A percentile compares a stretch with the other conserved stretches of the same genome.
phyloP scores from a whole-genome alignment of 805 yeast genomes.

The Wickerhamiella sorbophila region DNA sequence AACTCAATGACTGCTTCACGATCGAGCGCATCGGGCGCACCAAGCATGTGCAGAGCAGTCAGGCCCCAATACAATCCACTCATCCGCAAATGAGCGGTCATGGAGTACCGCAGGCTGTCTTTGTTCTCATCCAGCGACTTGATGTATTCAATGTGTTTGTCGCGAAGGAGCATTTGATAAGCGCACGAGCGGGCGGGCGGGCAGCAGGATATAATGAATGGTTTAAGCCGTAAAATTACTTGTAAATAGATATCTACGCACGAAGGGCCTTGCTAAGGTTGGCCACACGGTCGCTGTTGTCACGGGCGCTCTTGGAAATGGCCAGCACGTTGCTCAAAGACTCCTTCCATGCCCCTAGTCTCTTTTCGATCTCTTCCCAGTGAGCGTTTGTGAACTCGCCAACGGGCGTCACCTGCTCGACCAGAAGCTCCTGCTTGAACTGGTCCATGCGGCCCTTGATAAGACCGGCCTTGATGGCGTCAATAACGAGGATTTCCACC shows the following conservation, averaged over 20 bases:
- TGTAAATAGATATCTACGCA: no score
- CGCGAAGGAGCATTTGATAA: constrained; percentile 18
- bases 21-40: constrained; percentile 42
- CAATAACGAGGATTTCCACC: constrained; percentile 30
- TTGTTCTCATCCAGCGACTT: constrained; percentile 38
- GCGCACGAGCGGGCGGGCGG: no score
- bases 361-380: constrained; percentile 25
- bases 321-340: constrained; percentile 21
- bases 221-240: no score
- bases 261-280: background rate
- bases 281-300: constrained; percentile 14
- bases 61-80: constrained; percentile 93
- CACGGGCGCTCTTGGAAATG: constrained; percentile 20
- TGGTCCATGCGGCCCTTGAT: constrained; percentile 32
- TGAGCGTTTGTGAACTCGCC: constrained; percentile 27
- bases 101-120: constrained; percentile 65
- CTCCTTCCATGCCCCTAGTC: constrained; percentile 26
- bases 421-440: constrained; percentile 23
- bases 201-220: no score
- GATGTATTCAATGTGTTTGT: constrained; percentile 48
- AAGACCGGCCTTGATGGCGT: constrained; percentile 30
- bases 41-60: constrained; percentile 52
- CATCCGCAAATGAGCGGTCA: constrained; percentile 77
- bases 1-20: constrained; percentile 49
- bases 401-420: constrained; percentile 26